Conservation (phyloP, 495 filamentous ascomycete genomes). For the Penicillium lagena region DNA sequence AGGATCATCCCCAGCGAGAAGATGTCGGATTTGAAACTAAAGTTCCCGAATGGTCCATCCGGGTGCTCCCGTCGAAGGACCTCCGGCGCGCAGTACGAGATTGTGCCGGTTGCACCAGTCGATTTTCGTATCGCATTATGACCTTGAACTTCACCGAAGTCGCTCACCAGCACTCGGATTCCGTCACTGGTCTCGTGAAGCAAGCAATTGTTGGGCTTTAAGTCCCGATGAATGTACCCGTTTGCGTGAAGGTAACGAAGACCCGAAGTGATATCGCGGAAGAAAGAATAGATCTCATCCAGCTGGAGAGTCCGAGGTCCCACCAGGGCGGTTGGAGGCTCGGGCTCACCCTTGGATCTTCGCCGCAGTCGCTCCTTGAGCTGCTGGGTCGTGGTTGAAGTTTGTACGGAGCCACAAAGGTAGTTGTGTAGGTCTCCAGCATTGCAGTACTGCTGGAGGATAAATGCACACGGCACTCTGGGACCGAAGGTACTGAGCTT, state of each 20-base stretch:
- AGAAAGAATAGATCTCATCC: slow-evolving; percentile 94
- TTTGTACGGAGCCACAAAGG: slow-evolving; percentile 60
- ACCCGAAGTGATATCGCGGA: slow-evolving; percentile 90
- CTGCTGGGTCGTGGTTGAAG: slow-evolving; percentile 63
- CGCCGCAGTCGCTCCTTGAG: slow-evolving; percentile 81
- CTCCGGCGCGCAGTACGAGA: slow-evolving; percentile 96
- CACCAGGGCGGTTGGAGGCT: slow-evolving; percentile 39
- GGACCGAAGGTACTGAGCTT: slow-evolving; percentile 80
- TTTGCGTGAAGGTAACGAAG: slow-evolving; percentile 86
- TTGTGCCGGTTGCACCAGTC: slow-evolving; percentile 90
- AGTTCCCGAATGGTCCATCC: slow-evolving; percentile 75
- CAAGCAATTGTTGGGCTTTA: slow-evolving; percentile 96
- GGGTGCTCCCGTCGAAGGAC: slow-evolving; percentile 65
- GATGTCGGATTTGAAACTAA: slow-evolving; percentile 91
- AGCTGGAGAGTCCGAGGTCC: slow-evolving; percentile 65
- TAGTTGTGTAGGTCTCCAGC: slow-evolving; percentile 86
- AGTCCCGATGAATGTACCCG: slow-evolving; percentile 91
- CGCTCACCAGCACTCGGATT: slow-evolving; percentile 79
- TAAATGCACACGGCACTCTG: slow-evolving; percentile 90
- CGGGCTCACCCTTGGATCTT: slow-evolving; percentile 58
- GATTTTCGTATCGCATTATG: slow-evolving; percentile 74
- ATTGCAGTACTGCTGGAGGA: slow-evolving; percentile 97
- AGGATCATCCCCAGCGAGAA: slow-evolving; percentile 98
- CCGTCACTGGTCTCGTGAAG: slow-evolving; percentile 67
- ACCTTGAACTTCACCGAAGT: slow-evolving; percentile 92